These are phyloP conservation scores for Pichia deserticola DNA, from an alignment of 805 yeast genomes.

Conservation along the genomic window DNA sequence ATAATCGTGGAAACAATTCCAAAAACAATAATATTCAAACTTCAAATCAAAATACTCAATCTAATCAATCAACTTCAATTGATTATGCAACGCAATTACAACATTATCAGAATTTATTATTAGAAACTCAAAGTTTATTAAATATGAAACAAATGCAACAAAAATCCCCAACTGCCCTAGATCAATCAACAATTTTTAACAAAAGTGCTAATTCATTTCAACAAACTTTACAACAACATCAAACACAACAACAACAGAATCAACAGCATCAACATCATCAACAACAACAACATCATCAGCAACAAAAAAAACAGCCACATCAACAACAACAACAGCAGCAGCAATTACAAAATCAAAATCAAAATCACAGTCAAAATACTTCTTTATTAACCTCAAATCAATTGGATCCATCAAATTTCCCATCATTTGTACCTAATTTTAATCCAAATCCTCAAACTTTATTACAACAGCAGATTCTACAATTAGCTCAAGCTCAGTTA, in stretches of 20 bases:
- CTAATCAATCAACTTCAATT: constrained; percentile 18
- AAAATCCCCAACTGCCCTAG: neutral
- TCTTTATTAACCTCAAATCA: neutral
- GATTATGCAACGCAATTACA: constrained; percentile 28
- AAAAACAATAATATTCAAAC: neutral
- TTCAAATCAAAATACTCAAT: neutral
- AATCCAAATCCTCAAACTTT: constrained; percentile 2
- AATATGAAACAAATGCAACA: constrained; percentile 13
- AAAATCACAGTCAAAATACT: neutral
- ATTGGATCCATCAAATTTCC: neutral
- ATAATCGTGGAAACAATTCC: constrained; percentile 10
- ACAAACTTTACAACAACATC: neutral
- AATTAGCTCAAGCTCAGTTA: constrained; percentile 6
- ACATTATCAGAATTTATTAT: constrained; percentile 26
- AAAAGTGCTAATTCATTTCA: neutral
- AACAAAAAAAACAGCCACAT: neutral
- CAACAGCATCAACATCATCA: constrained; percentile 5
- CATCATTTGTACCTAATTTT: constrained; percentile 2
- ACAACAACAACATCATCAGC: constrained; percentile 6
- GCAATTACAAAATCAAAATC: neutral
- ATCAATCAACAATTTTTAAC: neutral
- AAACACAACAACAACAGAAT: neutral
- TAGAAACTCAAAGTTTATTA: constrained; percentile 23
- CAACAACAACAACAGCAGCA: neutral
- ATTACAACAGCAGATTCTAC: constrained; percentile 8